Base-by-base conservation (phyloP, 2,329 filamentous ascomycete species). In the Clarireedia homoeocarpa region DNA sequence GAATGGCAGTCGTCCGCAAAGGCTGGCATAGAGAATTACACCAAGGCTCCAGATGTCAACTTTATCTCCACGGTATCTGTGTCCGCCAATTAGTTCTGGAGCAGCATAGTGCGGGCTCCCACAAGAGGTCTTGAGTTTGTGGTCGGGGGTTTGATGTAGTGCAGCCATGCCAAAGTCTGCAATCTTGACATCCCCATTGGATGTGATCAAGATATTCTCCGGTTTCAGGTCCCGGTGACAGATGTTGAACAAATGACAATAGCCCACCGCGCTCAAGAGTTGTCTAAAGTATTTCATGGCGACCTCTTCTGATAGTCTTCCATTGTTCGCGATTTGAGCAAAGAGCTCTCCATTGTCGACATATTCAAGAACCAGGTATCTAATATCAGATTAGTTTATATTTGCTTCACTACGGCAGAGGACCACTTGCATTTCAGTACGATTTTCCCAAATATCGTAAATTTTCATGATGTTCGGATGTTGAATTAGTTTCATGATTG, bases 141-240 rank as follows among this genome's bases (percentile, higher is more conserved):
- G 85, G 7, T 84, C 86, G 24, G 83, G 80, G 3, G 88, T 88
- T 70, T 97, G 92, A 61, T 86, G 83, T 44, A 97, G 77, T 3
- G 92, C 92, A 46, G 94, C 94, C 91, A 99, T 96, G 44, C 94
- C 92, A 71, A 99, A 99, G 71, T 99, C 94, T 51, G 92, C 92
- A 65, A 99, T 85, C 73, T 97, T 99, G 70, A 97, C 84, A 57
- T 88, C 84, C 53, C 86, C 80, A 48, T 85, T 76, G 3, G 77
- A 76, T 56, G 91, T 91, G 51, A 99, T 78, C 17, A 99, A 77
- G 47, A 99, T 96, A 66, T 99, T 99, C 72, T 99, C 94, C 0
- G 91, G 94, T 72, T 99, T 99, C 53, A 99, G 77, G 65, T 99
- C 94, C 24, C 94, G 88, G 69, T 99, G 94, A 69, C 91, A 96